Evolutionary conservation across 2,329 filamentous ascomycete species (phyloP), one percentile per base, ranked within the genome.

Genomic region (Onygena corvina): DNA sequence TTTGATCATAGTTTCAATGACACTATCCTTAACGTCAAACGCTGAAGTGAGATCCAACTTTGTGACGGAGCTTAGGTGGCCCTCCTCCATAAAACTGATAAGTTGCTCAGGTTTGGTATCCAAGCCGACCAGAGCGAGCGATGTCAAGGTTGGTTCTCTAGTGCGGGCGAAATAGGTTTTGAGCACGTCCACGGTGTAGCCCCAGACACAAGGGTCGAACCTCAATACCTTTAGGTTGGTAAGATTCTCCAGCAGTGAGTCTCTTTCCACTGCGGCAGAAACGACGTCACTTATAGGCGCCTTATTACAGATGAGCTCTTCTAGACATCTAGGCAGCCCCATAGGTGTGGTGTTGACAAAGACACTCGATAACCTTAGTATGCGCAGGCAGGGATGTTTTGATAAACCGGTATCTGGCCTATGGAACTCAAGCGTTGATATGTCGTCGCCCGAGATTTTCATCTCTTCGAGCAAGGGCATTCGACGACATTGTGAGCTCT

Each of bases 1-100:
- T 1, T 53, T 34, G 8, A 60, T 49, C 1, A 67, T 49, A 6
- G 20, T 6, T 1, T 47, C 33, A 1, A 61, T 52, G 3, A 52
- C 38, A 1, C n/a, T 27, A 48, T 69, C 65, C 3, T 58, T 52
- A 12, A 68, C 50, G 2, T 50, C 52, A 1, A 48, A 46, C 14
- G 62, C 53, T 35, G 60, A 54, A 1, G 58, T 54, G 16, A 68
- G 40, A 20, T 59, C 59, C 2, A 69, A 53, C 9, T 64, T 58
- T 8, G 56, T 60, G 20, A 69, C 27, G 21, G 49, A 23, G 53
- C 47, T 14, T 6, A 54, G 45, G 38, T 56, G 48, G 50, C 55
- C 51, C 8, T 47, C 30, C 1, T 46, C 31, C 16, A 62, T 46
- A 6, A 61, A 33, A 2, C 51, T 30, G 2, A 49, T 12, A 4